Evolutionary conservation across 768 basidiomycete species (phyloP).

Genomic region (Mycena crocata): DNA sequence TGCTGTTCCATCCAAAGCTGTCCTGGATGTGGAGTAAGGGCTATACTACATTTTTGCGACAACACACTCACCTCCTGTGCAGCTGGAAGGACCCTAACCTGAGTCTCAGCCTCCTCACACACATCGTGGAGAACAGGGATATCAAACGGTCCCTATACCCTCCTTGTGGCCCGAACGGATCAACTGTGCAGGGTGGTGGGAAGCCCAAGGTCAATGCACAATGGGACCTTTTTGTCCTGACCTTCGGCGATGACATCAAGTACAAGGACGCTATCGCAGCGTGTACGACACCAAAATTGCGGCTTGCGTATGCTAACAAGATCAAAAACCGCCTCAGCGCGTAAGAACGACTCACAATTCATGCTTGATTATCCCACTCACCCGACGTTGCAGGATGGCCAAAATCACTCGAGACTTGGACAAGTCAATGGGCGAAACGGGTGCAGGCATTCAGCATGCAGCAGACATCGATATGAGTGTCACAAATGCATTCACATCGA

Average conservation of each 20-base stretch:
- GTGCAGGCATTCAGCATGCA: background rate
- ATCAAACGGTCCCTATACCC: conserved; percentile 2
- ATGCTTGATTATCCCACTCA: background rate
- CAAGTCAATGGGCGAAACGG: background rate
- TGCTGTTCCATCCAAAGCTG: background rate
- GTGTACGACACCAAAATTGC: background rate
- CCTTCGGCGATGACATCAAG: background rate
- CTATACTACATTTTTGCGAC: too few species aligned
- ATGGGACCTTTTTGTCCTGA: background rate
- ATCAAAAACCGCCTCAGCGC: conserved; percentile 6
- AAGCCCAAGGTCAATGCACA: conserved; percentile 4
- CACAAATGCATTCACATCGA: background rate
- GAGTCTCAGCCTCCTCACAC: background rate
- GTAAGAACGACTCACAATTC: background rate
- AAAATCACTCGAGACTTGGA: background rate
- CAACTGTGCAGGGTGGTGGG: conserved; percentile 5
- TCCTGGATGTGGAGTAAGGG: background rate
- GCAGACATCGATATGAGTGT: background rate
- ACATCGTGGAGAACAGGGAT: background rate
- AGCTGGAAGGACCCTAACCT: conserved; percentile 5
- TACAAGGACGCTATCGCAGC: background rate
- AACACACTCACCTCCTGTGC: background rate
- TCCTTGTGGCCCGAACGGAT: conserved; percentile 1
- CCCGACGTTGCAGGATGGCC: background rate
- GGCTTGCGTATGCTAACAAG: background rate